phyloP scores from a whole-genome alignment of 2,329 filamentous ascomycete genomes.

The Fusarium sp. region DNA sequence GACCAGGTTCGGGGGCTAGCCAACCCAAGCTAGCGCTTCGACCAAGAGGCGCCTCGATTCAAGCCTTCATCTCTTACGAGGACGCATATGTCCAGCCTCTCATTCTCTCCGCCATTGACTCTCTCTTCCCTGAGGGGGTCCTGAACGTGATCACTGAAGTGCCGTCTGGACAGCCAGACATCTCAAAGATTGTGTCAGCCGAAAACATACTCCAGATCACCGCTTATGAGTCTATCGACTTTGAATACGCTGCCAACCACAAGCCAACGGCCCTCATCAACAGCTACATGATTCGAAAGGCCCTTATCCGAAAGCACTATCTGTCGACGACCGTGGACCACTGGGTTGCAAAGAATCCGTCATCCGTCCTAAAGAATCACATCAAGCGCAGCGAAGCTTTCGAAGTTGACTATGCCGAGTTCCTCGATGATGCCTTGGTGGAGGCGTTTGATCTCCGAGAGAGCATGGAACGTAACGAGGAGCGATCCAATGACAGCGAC shows the following conservation, averaged over 20 bases:
- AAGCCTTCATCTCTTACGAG: conserved; percentile 87
- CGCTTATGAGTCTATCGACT: conserved; percentile 90
- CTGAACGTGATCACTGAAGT: conserved; percentile 70
- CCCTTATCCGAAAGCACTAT: conserved; percentile 96
- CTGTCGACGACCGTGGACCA: conserved; percentile 86
- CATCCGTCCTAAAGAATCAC: conserved; percentile 77
- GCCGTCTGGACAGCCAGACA: conserved; percentile 52
- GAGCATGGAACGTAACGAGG: conserved; percentile 78
- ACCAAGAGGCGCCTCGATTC: conserved; percentile 52
- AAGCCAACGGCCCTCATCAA: conserved; percentile 79
- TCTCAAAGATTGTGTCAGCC: conserved; percentile 55
- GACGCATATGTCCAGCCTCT: conserved; percentile 92
- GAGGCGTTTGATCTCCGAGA: conserved; percentile 91
- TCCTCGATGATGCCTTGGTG: conserved; percentile 91
- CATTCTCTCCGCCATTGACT: conserved; percentile 79
- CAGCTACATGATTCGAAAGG: conserved; percentile 96
- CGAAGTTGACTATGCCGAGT: conserved; percentile 97
- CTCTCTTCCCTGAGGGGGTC: conserved; percentile 68
- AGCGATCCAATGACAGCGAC: conserved; percentile 51
- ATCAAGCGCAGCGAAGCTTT: conserved; percentile 88
- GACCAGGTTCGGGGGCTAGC: conserved; percentile 41
- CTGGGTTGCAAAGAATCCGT: conserved; percentile 88
- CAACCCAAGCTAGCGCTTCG: conserved; percentile 40
- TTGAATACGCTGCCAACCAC: conserved; percentile 78
- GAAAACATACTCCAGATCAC: conserved; percentile 81